Evolutionary conservation across 202 grass and related monocot genomes (phyloP), one percentile per base, ranked within the genome.

Genomic region (Panicum hallii): DNA sequence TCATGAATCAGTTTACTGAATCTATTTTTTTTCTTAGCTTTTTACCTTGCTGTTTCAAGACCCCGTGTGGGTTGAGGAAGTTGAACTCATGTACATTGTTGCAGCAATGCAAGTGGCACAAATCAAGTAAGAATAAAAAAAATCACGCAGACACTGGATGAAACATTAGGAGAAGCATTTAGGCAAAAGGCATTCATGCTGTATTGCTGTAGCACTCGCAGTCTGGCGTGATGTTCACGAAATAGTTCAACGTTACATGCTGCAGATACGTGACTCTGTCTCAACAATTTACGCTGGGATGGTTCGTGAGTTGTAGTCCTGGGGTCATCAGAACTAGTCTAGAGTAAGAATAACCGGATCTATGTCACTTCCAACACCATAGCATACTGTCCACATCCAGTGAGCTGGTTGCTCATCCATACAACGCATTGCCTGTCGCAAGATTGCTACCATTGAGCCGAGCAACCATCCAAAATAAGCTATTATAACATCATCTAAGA

Each of bases 1-100:
- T 79, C 66, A 40, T 40, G 47, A 26, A 19, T 53, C 44, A 55
- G 55, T 49, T 87, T 85, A 76, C 70, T 82, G 23, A 0, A 82
- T 69, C 70, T 41, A 19, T 6, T 36, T 58, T 52, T 26, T 26
- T 49, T 73, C 42, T 4, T 72, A 11, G 53, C 63, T 64, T 62
- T 32, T 32, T 32, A 32, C 32, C 32, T 32, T 32, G 32, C 32
- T 32, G 32, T 32, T 32, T 32, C 32, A 32, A 32, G 32, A 32
- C 2, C 36, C 36, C 36, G 36, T 38, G 36, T 38, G 36, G 36
- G 3, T 4, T 38, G 36, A 38, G 36, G 36, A 38, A 38, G 36
- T 38, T 38, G 36, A 38, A 38, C 36, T 38, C 36, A 3, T 38
- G 4, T 38, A 38, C 36, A 38, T 4, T 38, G 36, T 38, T 38